These are phyloP conservation scores for Fraxinus velutina DNA, from an alignment of 305 asterid genomes.

Conservation along the genomic window DNA sequence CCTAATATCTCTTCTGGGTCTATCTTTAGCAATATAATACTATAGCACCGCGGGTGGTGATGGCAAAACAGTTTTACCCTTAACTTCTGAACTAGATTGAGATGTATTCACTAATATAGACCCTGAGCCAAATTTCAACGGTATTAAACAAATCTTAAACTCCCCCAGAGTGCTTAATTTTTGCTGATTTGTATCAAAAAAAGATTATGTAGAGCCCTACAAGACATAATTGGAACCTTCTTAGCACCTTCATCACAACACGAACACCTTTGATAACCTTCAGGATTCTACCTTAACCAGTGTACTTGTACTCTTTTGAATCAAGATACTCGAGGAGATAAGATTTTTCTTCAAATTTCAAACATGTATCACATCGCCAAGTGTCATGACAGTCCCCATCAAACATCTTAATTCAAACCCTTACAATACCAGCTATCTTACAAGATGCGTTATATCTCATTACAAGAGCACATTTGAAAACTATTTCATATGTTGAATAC, in stretches of 20 bases:
- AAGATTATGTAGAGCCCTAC: background rate
- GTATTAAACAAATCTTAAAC: background rate
- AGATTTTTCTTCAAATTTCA: background rate
- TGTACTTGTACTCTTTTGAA: background rate
- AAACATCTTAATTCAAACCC: background rate
- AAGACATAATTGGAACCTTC: background rate
- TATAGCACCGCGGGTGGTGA: background rate
- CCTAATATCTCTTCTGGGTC: background rate
- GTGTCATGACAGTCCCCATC: background rate
- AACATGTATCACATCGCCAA: background rate
- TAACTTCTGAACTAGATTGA: background rate
- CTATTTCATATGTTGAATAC: too few species aligned
- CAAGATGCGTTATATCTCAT: background rate
- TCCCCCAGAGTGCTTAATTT: background rate
- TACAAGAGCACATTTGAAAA: background rate
- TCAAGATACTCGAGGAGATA: background rate
- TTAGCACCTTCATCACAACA: background rate
- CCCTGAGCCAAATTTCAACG: background rate
- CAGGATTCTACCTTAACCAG: background rate
- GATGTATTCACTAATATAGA: background rate
- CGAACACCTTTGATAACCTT: background rate
- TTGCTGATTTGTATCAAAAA: background rate
- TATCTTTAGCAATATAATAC: background rate
- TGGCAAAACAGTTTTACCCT: background rate
- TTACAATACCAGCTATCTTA: too few species aligned